Base-by-base conservation (phyloP, 208 protist genomes). In the Acanthamoeba culbertsoni region DNA sequence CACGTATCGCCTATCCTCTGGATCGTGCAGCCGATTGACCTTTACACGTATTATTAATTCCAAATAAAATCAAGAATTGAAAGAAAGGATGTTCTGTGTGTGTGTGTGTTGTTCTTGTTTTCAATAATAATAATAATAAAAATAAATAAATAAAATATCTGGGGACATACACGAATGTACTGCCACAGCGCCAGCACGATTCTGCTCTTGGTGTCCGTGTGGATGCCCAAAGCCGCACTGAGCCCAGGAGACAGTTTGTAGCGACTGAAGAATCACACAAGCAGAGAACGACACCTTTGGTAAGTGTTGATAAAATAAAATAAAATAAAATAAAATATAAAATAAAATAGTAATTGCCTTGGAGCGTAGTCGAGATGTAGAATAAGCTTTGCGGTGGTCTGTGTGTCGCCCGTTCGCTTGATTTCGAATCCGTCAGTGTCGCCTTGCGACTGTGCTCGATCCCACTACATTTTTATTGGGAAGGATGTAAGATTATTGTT, bases 401-500 rank as follows among this genome's bases (percentile, higher is more conserved):
- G 31, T 3, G 37, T 26, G n/a, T 68, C 46, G n/a, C 82, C 82
- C 2, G 46, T 23, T 31, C 82, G 82, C 82, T 90, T 90, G 53
- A 90, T 68, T 26, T 90, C 82, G 35, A 90, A 90, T 23, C 82
- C 82, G 23, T 90, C 82, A 5, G 82, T 90, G 53, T 90, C 82
- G 16, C 82, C 82, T n/a, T 45, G 33, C 23, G 82, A 62, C 35
- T 90, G 82, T 40, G 82, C 46, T 40, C 65, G 59, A 40, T 59
- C 55, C 82, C 82, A 90, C 53, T 84, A 40, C 18, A 82, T 20
- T 63, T 12, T 3, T 0, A 62, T 31, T 0, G 12, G 55, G 23
- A 62, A 7, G 10, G 14, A 71, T 26, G 33, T 8, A 8, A 28
- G n/a, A 23, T 28, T 33, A 20, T 33, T 7, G 3, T 8, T 20